Base-by-base conservation (phyloP, 768 basidiomycete genomes). In the Termitomyces sp. region DNA sequence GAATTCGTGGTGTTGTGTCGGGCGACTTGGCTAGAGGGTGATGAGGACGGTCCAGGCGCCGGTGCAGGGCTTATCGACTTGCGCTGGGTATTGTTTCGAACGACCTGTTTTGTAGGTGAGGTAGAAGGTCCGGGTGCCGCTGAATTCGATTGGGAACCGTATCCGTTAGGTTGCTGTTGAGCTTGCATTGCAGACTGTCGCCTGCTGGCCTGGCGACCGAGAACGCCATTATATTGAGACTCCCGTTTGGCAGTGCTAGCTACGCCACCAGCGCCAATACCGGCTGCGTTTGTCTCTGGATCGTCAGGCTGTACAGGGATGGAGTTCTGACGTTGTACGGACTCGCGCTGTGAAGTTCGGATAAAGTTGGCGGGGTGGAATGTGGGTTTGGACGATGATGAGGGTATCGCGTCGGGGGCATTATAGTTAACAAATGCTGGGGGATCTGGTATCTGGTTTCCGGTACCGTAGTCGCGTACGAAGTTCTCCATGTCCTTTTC, bases 401-500 rank as follows among this genome's bases (percentile, higher is more conserved):
- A 79, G 7, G 85, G 82, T 24, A 84, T 78, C 9, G 86, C 80
- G 54, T 85, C 83, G 24, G 83, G 79, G 42, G 77, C 79, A 38
- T 82, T 79, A 67, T 90, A 92, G 72, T 93, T 89, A 68, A 95
- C 83, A 69, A 93, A 97, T 17, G 79, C 68, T 17, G 93, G 93
- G 8, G 93, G 82, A 60, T 97, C 93, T 0, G 93, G 92, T 46
- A 98, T 94, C 56, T 82, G 75, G 58, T 80, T 83, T 37, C 94
- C 96, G 2, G 94, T 98, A 3, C 92, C 92, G 64, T 92, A 93
- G 58, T 88, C 83, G 34, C 82, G 81, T 11, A 98, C 93, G 62
- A 98, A 98, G 65, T 81, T 82, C 59, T 93, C 86, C 77, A 95
- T 85, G 62, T 98, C 97, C 48, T 80, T 84, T 34, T 88, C 88